Conservation (phyloP, 2,329 filamentous ascomycete genomes). For the Rhynchosporium agropyri region DNA sequence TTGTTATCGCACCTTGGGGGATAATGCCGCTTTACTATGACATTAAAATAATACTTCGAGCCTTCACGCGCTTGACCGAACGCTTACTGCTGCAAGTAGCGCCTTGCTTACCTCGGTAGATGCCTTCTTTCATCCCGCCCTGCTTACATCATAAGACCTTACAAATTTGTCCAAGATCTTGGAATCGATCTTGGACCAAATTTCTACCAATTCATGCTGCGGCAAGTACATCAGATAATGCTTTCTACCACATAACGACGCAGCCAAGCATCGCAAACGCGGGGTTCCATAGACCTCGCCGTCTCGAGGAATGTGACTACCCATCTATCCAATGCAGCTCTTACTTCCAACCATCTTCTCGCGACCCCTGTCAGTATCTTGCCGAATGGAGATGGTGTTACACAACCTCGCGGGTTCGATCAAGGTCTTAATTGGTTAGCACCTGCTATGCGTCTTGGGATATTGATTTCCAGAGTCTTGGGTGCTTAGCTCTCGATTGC, state of each 20-base stretch:
- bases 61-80: constrained; percentile 1
- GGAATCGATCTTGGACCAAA: neutral
- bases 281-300: constrained; percentile 2
- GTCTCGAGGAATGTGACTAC: neutral
- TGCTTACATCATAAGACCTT: neutral
- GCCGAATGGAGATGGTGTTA: neutral
- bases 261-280: constrained; percentile 4
- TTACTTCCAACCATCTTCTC: neutral
- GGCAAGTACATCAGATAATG: neutral
- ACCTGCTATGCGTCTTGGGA: constrained; percentile 11
- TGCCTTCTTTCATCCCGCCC: neutral
- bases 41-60: no score
- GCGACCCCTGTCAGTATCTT: neutral
- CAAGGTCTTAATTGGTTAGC: constrained; percentile 4
- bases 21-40: no score
- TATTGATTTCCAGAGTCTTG: constrained; percentile 4
- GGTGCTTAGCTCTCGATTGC: neutral
- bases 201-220: neutral
- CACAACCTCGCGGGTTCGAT: neutral
- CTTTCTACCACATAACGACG: neutral
- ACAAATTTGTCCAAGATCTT: neutral
- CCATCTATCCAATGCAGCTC: neutral
- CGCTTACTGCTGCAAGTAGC: neutral
- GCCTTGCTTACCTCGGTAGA: constrained; percentile 7
- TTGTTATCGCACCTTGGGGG: no score